phyloP scores from a whole-genome alignment of 2,329 filamentous ascomycete genomes.

The Arthrobotrys entomopaga region DNA sequence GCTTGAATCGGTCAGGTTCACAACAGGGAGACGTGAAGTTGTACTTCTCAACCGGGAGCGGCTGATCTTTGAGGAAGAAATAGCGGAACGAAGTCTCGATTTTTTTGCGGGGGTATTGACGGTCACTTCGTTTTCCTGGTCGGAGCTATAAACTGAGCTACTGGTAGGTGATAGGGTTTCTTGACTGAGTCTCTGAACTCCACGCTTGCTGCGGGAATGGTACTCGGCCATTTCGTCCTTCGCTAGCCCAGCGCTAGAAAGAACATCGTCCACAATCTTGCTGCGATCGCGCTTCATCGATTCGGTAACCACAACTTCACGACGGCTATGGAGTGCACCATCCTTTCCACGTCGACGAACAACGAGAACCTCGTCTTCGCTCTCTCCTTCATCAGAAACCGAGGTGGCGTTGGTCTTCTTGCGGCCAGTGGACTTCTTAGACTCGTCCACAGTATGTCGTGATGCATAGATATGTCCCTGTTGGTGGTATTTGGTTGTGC shows the following conservation, averaged over 20 bases:
- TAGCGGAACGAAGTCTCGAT: neutral
- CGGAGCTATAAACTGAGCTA: neutral
- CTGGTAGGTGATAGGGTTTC: neutral
- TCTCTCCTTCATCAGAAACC: slow-evolving; percentile 3
- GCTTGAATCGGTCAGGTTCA: too few relatives aligned
- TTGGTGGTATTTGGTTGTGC: slow-evolving; percentile 3
- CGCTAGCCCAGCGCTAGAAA: neutral
- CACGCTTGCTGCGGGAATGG: neutral
- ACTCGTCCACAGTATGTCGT: too few relatives aligned
- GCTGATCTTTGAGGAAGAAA: too few relatives aligned
- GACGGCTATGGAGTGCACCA: neutral
- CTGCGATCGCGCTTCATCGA: neutral
- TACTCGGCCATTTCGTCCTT: too few relatives aligned
- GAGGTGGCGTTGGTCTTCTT: neutral
- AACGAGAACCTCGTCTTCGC: slow-evolving; percentile 22
- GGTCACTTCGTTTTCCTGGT: neutral
- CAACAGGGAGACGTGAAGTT: too few relatives aligned
- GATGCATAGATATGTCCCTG: neutral
- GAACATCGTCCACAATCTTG: neutral
- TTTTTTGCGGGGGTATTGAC: neutral
- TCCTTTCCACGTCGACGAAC: slow-evolving; percentile 6
- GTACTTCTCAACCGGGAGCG: too few relatives aligned
- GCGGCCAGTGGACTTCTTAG: neutral
- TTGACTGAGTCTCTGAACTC: neutral
- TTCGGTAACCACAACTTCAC: neutral